Evolutionary conservation across 352 stramenopile genomes (phyloP).

Genomic region (Phytophthora hybrid): DNA sequence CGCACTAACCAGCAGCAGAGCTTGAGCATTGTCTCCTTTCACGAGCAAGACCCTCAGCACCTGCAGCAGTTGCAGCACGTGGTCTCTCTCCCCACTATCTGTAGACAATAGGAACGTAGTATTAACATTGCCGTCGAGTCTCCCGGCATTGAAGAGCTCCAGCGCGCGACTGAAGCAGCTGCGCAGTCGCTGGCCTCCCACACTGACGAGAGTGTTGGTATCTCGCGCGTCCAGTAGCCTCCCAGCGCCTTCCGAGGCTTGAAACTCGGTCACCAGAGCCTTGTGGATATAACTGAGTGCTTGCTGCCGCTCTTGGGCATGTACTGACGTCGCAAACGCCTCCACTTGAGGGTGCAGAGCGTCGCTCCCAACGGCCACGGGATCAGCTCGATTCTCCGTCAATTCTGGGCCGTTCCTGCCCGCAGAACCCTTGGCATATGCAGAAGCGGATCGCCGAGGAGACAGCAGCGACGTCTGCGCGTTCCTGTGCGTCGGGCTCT

Average conservation of each 20-base stretch:
- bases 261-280: not conserved
- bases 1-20: constrained; percentile 54
- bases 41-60: constrained; percentile 41
- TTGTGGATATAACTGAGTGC: constrained; percentile 17
- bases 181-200: constrained; percentile 50
- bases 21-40: constrained; percentile 28
- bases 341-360: constrained; percentile 25
- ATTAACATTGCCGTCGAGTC: constrained; percentile 37
- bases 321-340: constrained; percentile 22
- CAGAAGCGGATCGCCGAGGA: constrained; percentile 25
- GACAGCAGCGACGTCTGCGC: not conserved
- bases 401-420: constrained; percentile 2
- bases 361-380: not conserved
- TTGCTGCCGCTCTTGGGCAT: not conserved
- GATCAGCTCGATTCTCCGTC: constrained; percentile 13
- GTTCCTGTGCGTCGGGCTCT: constrained; percentile 5
- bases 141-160: constrained; percentile 45
- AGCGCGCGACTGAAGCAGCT: constrained; percentile 41
- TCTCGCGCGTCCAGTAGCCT: constrained; percentile 22
- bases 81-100: constrained; percentile 4
- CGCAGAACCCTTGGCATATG: constrained; percentile 9
- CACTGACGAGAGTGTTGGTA: constrained; percentile 33
- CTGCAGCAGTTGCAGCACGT: constrained; percentile 33
- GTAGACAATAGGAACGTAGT: constrained; percentile 17
- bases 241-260: not conserved